A percentile compares a stretch with the other conserved stretches of the same genome.
Conservation (phyloP, 352 stramenopile species). For the Phytopythium montanum region DNA sequence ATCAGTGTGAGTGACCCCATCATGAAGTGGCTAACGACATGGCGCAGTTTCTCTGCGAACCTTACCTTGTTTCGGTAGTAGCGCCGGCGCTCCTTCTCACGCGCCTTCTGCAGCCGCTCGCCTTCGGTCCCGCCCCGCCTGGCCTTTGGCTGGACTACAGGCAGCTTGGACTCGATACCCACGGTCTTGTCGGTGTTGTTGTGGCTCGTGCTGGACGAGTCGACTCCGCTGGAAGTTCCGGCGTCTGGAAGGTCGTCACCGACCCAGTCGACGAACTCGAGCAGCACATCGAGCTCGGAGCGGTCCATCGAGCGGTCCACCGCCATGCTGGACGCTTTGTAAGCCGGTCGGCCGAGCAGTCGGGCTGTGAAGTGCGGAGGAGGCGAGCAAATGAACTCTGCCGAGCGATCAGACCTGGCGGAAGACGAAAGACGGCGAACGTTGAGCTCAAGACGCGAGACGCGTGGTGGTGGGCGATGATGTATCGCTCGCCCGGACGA, state of each 20-base stretch:
- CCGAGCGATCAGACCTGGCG: background rate
- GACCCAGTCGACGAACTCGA: background rate
- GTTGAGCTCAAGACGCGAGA: no score
- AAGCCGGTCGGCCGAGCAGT: background rate
- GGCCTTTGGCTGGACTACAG: background rate
- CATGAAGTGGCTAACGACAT: background rate
- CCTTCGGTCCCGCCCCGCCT: background rate
- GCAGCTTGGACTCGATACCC: background rate
- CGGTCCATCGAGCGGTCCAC: background rate
- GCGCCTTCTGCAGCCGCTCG: slow-evolving; percentile 10
- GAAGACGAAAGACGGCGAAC: no score
- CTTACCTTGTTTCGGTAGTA: slow-evolving; percentile 29
- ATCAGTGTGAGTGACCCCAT: background rate
- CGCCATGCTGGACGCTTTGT: background rate
- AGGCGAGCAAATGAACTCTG: background rate
- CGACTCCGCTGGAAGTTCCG: background rate
- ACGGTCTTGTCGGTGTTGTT: background rate
- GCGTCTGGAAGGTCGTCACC: background rate
- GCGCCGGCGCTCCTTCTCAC: slow-evolving; percentile 24
- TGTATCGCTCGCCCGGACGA: no score
- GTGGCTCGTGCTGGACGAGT: no score
- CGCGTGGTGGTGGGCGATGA: no score
- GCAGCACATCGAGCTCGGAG: slow-evolving; percentile 1
- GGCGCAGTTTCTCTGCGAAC: background rate
- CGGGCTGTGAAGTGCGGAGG: background rate